phyloP scores from a whole-genome alignment of 176 grass and related monocot genomes.

The Musa acuminata region DNA sequence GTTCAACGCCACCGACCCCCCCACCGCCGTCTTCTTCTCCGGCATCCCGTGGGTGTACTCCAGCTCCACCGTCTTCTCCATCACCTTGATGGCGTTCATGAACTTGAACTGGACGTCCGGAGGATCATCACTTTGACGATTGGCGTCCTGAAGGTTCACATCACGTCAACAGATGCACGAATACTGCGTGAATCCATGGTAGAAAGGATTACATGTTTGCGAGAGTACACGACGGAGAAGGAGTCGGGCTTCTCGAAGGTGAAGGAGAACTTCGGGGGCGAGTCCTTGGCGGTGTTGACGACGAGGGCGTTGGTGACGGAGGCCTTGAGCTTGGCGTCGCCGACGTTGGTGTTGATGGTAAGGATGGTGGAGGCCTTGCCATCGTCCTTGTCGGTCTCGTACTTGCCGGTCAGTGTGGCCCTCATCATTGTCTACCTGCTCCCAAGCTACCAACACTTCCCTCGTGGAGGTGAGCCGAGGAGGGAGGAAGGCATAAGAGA shows the following conservation, averaged over 20 bases:
- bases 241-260: slow-evolving; percentile 7
- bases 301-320: background rate
- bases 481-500: too few species aligned
- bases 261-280: background rate
- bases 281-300: background rate
- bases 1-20: background rate
- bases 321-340: slow-evolving; percentile 4
- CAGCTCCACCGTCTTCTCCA: background rate
- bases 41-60: background rate
- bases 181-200: background rate
- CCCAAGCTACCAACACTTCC: too few species aligned
- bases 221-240: background rate
- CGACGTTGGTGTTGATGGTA: background rate
- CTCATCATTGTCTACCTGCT: background rate
- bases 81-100: slow-evolving; percentile 6
- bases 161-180: background rate
- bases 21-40: background rate
- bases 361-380: background rate
- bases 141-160: background rate
- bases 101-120: slow-evolving; percentile 6
- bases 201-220: too few species aligned
- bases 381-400: background rate
- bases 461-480: too few species aligned
- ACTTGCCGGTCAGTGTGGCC: background rate
- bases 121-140: background rate